Evolutionary conservation across 495 filamentous ascomycete genomes (phyloP).

Genomic region (Xylaria bambusicola): DNA sequence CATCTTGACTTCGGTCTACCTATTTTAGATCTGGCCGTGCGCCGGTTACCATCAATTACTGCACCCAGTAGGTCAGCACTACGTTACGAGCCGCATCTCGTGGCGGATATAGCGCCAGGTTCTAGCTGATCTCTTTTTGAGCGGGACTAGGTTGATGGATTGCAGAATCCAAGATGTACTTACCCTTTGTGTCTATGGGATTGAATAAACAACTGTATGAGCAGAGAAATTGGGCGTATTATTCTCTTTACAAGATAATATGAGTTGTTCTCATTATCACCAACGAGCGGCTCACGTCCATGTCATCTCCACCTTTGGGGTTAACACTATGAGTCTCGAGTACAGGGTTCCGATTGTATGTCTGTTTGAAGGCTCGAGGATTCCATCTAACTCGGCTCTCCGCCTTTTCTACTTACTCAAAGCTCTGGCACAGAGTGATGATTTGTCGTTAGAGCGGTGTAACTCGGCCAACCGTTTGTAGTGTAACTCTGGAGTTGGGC

Average conservation of each 20-base stretch:
- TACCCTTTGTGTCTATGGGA: no score
- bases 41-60: background rate
- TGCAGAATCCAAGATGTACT: no score
- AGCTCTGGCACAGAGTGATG: background rate
- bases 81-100: background rate
- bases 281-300: no score
- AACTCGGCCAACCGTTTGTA: background rate
- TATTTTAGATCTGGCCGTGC: background rate
- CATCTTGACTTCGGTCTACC: background rate
- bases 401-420: background rate
- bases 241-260: no score
- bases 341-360: no score
- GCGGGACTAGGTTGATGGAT: no score
- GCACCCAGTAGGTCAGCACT: background rate
- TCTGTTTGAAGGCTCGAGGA: background rate
- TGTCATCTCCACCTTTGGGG: no score
- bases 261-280: no score
- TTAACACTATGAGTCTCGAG: no score
- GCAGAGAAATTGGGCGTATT: no score
- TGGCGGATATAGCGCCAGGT: background rate
- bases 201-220: no score
- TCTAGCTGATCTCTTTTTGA: no score
- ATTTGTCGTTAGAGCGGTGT: slow-evolving; percentile 3
- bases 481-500: background rate
- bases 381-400: background rate